Evolutionary conservation across 1,139 yeast species (phyloP).

Genomic region (Torulaspora pretoriensis): DNA sequence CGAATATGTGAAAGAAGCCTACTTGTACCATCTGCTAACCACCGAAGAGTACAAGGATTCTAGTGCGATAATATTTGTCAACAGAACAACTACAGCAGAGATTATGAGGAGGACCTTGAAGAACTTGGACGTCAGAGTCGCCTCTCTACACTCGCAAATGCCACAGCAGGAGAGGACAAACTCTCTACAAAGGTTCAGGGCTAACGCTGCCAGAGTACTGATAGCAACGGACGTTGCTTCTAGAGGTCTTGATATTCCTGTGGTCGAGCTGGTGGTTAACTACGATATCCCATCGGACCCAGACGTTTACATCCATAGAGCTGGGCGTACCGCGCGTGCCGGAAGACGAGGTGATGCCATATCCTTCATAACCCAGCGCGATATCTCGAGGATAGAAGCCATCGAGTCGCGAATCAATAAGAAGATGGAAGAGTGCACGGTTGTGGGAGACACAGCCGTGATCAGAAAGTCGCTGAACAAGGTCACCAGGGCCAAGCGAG

Average conservation of each 20-base stretch:
- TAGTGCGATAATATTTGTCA: slow-evolving; percentile 83
- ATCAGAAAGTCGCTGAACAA: slow-evolving; percentile 64
- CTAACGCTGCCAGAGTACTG: slow-evolving; percentile 86
- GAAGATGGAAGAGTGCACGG: slow-evolving; percentile 69
- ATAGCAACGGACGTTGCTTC: slow-evolving; percentile 97
- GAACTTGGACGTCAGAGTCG: slow-evolving; percentile 69
- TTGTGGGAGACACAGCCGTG: slow-evolving; percentile 68
- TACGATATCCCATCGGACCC: slow-evolving; percentile 95
- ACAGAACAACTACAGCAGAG: slow-evolving; percentile 87
- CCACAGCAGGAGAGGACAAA: slow-evolving; percentile 88
- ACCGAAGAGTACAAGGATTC: slow-evolving; percentile 58
- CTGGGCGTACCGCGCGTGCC: slow-evolving; percentile 99
- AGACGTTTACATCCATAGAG: slow-evolving; percentile 93
- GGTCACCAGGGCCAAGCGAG: slow-evolving; percentile 81
- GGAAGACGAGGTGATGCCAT: slow-evolving; percentile 72
- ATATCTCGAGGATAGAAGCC: slow-evolving; percentile 72
- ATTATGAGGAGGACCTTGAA: slow-evolving; percentile 70
- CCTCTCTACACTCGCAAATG: slow-evolving; percentile 92
- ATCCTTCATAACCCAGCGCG: slow-evolving; percentile 79
- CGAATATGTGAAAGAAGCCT: slow-evolving; percentile 85
- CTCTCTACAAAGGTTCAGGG: slow-evolving; percentile 86
- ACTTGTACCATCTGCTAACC: slow-evolving; percentile 63
- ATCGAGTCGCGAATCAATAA: slow-evolving; percentile 80
- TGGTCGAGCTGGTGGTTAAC: slow-evolving; percentile 82
- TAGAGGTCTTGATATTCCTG: slow-evolving; percentile 95